Evolutionary conservation across 179 eudicot species (phyloP), one percentile per base, ranked within the genome.

Genomic region (Drosera spatulata): DNA sequence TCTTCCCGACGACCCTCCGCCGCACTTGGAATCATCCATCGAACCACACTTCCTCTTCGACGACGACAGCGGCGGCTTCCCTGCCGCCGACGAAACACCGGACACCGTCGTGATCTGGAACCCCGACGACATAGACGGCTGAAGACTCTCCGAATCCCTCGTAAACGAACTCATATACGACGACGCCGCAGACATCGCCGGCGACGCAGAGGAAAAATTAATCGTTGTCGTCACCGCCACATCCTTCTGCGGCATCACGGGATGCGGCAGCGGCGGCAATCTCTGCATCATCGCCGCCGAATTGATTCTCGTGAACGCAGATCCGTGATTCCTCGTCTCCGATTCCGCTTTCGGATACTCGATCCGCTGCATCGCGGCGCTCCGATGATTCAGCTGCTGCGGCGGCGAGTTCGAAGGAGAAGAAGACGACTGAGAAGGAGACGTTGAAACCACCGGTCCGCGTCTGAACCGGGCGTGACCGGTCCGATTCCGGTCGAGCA

Each of bases 401-500:
- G 6, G 42, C 13, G 15, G 60, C 2, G 7, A 39, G 12, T 47
- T 66, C 15, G 47, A 38, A 41, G 45, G 68, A 13, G 38, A 46
- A 0, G 10, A 65, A 2, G 61, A 52, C 3, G 62, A 10, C 3
- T 58, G 41, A 0, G 52, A 2, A 6, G 41, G 3, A 53, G 55
- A 54, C 50, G 50, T 4, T 62, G 57, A 10, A 50, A 8, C 39
- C 10, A 80, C 10, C 7, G 95, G 97, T 9, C 73, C 97, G 22
- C 89, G 65, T 7, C 97, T 71, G 80, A 89, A 89, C 2, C 95
- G 83, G 39, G 97, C 97, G 54, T 89, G 97, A 2, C 97, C 97
- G 39, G 89, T 87, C 7, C 83, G 60, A 37, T 81, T 64, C n/a
- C 82, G 85, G 65, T 77, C 88, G 4, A 89, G 77, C 0, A 89